A percentile compares a stretch with the other conserved stretches of the same genome.
phyloP scores from a whole-genome alignment of 129 eudicot species.

The Arctium lappa region DNA sequence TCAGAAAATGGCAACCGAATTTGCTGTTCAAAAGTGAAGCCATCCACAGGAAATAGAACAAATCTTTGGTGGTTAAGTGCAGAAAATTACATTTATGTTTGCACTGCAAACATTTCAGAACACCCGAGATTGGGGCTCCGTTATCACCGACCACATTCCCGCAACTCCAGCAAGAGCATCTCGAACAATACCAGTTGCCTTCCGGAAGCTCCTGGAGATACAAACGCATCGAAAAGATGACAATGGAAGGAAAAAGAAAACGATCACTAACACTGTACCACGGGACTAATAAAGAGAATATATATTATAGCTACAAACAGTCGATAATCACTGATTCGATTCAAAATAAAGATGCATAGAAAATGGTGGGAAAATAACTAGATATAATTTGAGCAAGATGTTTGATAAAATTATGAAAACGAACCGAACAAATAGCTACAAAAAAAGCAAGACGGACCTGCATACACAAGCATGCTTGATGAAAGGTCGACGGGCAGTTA shows the following conservation, averaged over 20 bases:
- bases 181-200: constrained; percentile 93
- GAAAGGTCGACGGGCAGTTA: constrained; percentile 92
- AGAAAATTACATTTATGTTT: constrained; percentile 68
- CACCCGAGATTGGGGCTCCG: constrained; percentile 28
- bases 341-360: too few relatives aligned
- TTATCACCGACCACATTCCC: constrained; percentile 44
- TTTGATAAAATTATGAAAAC: neutral
- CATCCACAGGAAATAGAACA: neutral
- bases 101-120: constrained; percentile 71
- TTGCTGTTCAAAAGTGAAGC: neutral
- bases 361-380: too few relatives aligned
- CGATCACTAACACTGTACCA: neutral
- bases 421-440: constrained; percentile 7
- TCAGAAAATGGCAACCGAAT: neutral
- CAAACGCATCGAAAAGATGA: neutral
- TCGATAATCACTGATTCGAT: too few relatives aligned
- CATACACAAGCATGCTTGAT: constrained; percentile 70
- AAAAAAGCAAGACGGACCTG: constrained; percentile 51
- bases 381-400: neutral
- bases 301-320: too few relatives aligned
- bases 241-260: neutral
- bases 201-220: constrained; percentile 80
- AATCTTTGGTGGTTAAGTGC: constrained; percentile 9
- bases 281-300: neutral
- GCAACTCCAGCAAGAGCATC: constrained; percentile 79